These are phyloP conservation scores for Colletotrichum sidae DNA, from an alignment of 2,329 filamentous ascomycete genomes.

Conservation along the genomic window DNA sequence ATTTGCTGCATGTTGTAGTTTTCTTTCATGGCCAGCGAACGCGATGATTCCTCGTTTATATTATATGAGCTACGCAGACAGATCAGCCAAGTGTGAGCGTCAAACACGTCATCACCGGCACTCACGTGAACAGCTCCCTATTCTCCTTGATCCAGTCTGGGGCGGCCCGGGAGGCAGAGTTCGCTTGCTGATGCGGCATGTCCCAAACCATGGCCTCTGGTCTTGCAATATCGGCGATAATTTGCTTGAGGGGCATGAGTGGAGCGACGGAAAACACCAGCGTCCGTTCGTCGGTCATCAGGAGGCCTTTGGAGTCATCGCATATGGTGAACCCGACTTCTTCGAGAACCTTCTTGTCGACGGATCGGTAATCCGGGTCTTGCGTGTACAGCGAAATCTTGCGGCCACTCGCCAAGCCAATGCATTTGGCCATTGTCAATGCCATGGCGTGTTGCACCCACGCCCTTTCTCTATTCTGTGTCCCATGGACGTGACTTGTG, in stretches of 20 bases:
- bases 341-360: neutral
- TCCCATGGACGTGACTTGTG: neutral
- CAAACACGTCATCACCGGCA: no score
- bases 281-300: constrained; percentile 37
- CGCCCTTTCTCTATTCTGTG: neutral
- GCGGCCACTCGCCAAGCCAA: neutral
- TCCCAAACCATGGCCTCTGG: constrained; percentile 40
- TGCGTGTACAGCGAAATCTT: constrained; percentile 10
- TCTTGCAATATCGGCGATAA: constrained; percentile 38
- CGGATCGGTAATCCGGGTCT: constrained; percentile 6
- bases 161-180: neutral
- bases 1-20: no score
- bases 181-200: neutral
- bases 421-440: neutral
- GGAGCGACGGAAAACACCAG: constrained; percentile 37
- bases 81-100: no score
- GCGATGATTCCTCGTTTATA: no score
- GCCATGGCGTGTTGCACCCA: constrained; percentile 7
- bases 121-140: no score
- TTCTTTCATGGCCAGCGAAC: no score
- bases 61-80: no score
- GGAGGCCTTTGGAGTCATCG: constrained; percentile 36
- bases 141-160: no score
- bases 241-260: constrained; percentile 40
- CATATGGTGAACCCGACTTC: constrained; percentile 30